Base-by-base conservation (phyloP, 192 early-diverging fungal genomes). In the Piromyces finnis region DNA sequence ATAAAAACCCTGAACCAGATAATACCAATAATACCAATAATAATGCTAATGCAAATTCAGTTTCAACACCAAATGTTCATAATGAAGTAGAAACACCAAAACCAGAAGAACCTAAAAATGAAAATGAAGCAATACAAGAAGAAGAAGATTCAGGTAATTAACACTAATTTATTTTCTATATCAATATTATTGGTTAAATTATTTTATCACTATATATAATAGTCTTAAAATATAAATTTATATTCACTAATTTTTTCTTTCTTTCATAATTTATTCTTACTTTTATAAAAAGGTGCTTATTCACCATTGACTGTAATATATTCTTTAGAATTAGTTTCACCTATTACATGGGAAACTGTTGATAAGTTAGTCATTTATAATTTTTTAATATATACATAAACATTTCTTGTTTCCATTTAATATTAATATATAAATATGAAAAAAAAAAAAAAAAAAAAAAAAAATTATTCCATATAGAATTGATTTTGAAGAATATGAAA, bases 311-410 rank as follows among this genome's bases (percentile, higher is more conserved):
- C 87, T 81, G 17, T 77, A 78, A 68, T 86, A 85, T 77, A 39
- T 92, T 82, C 84, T 88, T 79, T 99, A 37, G 94, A 97, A 78
- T 86, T 99, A 77, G 88, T 99, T 18, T 97, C 97, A 26, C 95
- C 97, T 2, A 90, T 95, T 0, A 96, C 95, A 26, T 98, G 95
- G 95, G 96, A 98, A 81, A 95, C 93, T 17, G 94, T 96, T 0
- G 97, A 98, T 82, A 83, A 86, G 83, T 90, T 88, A 82, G 80
- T 83, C 5, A 13, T n/a, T n/a, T n/a, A n/a, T n/a, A n/a, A n/a
- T n/a, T n/a, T n/a, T n/a, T n/a, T n/a, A n/a, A n/a, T n/a, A n/a
- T n/a, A n/a, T n/a, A n/a, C n/a, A n/a, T n/a, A n/a, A n/a, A n/a
- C n/a, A n/a, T n/a, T n/a, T n/a, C n/a, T n/a, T n/a, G n/a, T n/a